Conservation (phyloP, 129 eudicot genomes). For the Scalesia atractyloides region DNA sequence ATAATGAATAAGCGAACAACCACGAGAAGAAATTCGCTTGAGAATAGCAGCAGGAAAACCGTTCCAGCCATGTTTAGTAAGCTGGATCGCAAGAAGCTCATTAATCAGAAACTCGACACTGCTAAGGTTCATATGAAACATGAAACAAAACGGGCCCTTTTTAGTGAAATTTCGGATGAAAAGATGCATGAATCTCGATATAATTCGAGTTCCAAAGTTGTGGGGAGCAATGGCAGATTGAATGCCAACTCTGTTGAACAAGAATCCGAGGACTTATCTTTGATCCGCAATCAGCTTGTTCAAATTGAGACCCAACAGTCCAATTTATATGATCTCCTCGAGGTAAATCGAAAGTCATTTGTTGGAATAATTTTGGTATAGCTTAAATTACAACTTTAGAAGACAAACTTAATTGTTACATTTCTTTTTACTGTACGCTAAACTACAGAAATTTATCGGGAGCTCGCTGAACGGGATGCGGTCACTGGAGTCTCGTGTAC, state of each 20-base stretch:
- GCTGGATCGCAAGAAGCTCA: conserved; percentile 58
- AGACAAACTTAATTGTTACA: conserved; percentile 16
- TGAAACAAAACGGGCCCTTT: conserved; percentile 51
- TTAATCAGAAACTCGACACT: conserved; percentile 37
- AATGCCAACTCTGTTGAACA: conserved; percentile 37
- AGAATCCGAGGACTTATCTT: conserved; percentile 66
- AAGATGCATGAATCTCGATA: conserved; percentile 32
- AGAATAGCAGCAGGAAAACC: conserved; percentile 36
- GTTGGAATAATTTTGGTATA: not conserved
- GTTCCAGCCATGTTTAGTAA: conserved; percentile 67
- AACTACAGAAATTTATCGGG: conserved; percentile 65
- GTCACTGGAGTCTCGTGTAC: conserved; percentile 79
- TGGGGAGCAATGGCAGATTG: conserved; percentile 36
- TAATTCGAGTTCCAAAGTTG: conserved; percentile 42
- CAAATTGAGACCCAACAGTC: conserved; percentile 84
- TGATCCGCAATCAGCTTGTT: conserved; percentile 83
- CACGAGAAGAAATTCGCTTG: conserved; percentile 42
- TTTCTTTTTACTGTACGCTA: not conserved
- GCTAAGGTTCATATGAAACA: conserved; percentile 32
- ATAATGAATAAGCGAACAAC: conserved; percentile 33
- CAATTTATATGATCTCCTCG: conserved; percentile 69
- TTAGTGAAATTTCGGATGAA: conserved; percentile 47
- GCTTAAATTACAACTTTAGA: not conserved
- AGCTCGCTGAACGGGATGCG: conserved; percentile 76
- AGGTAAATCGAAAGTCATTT: conserved; percentile 46